phyloP scores from a whole-genome alignment of 1,284 basidiomycete genomes.

The Sanghuangporus baumii region DNA sequence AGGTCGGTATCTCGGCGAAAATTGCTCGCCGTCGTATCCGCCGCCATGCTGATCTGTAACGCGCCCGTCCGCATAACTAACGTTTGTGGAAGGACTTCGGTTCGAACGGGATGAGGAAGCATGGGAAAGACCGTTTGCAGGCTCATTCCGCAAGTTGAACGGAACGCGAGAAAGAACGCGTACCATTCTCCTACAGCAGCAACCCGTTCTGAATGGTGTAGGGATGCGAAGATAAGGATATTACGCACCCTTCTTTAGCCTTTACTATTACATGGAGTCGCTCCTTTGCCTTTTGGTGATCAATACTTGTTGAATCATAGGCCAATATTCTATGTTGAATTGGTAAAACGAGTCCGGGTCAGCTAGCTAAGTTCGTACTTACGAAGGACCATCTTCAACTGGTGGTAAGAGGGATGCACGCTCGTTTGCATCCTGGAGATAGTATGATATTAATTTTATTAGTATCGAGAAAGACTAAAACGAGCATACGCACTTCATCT shows the following conservation, averaged over 20 bases:
- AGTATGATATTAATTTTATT: not conserved
- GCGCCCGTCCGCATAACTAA: not conserved
- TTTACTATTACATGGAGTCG: conserved; percentile 15
- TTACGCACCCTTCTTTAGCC: conserved; percentile 16
- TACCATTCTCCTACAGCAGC: conserved; percentile 14
- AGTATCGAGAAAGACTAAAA: not conserved
- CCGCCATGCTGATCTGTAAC: not conserved
- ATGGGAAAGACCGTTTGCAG: not conserved
- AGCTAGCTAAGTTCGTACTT: not conserved
- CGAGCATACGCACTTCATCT: not conserved
- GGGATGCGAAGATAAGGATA: not conserved
- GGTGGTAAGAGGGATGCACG: not conserved
- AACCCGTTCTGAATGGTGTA: not conserved
- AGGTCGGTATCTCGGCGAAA: conserved; percentile 7
- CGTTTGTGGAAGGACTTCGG: conserved; percentile 16
- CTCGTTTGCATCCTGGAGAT: conserved; percentile 3
- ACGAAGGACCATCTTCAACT: conserved; percentile 9
- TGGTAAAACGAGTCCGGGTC: not conserved
- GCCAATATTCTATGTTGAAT: not conserved
- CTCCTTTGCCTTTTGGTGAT: conserved; percentile 16
- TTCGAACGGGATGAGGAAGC: conserved; percentile 16
- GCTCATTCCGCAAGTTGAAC: conserved; percentile 16
- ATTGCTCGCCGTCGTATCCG: not conserved
- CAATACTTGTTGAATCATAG: conserved; percentile 14
- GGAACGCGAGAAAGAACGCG: conserved; percentile 15